Evolutionary conservation across 1,139 yeast genomes (phyloP).

Genomic region (Meyerozyma sp.): DNA sequence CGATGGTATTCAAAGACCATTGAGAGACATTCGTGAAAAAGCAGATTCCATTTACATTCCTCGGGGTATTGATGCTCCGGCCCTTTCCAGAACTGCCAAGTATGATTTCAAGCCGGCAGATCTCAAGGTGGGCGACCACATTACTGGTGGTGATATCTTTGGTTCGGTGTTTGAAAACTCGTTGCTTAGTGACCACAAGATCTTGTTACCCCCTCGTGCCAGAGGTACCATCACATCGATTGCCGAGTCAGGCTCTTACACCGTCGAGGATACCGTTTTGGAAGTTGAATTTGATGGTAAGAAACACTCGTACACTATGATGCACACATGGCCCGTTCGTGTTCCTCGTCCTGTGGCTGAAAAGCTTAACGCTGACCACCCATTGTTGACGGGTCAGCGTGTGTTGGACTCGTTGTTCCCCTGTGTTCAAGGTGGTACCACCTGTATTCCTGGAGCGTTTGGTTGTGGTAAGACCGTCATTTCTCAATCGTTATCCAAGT

Average conservation of each 20-base stretch:
- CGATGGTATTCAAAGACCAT: slow-evolving; percentile 99
- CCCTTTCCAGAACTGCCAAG: slow-evolving; percentile 72
- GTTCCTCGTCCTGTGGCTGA: slow-evolving; percentile 98
- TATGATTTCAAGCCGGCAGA: slow-evolving; percentile 83
- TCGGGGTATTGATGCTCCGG: slow-evolving; percentile 96
- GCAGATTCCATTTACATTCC: slow-evolving; percentile 95
- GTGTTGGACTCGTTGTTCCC: slow-evolving; percentile 97
- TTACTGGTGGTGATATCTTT: slow-evolving; percentile 96
- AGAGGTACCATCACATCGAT: slow-evolving; percentile 92
- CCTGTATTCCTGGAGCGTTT: slow-evolving; percentile 99
- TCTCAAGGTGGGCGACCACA: slow-evolving; percentile 91
- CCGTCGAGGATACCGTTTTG: slow-evolving; percentile 79
- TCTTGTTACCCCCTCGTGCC: slow-evolving; percentile 94
- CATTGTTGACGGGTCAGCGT: slow-evolving; percentile 97
- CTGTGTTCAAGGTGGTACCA: slow-evolving; percentile 99
- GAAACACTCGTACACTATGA: slow-evolving; percentile 79
- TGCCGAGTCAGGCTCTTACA: slow-evolving; percentile 87
- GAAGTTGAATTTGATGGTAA: slow-evolving; percentile 95
- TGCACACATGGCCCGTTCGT: slow-evolving; percentile 99
- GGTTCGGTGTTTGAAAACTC: slow-evolving; percentile 95
- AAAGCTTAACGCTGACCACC: slow-evolving; percentile 87
- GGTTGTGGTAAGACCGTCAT: slow-evolving; percentile 99
- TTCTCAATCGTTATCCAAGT: slow-evolving; percentile 94
- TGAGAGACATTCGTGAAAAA: slow-evolving; percentile 79
- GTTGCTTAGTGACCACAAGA: slow-evolving; percentile 84